Evolutionary conservation across 2,329 filamentous ascomycete genomes (phyloP).

Genomic region (Domatiomyces catenatus): DNA sequence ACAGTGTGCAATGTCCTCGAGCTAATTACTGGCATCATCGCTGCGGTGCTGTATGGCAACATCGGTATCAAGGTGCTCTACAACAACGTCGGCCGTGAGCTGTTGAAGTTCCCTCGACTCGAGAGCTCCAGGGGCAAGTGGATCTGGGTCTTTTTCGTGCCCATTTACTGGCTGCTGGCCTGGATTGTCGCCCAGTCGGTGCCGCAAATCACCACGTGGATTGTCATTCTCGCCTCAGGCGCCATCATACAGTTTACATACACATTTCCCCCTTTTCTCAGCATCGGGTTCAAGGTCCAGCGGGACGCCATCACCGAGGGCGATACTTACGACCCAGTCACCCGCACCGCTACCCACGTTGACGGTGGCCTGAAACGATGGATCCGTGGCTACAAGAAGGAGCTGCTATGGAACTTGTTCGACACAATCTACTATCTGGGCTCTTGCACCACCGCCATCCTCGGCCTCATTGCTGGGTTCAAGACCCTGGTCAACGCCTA

Average conservation of each 20-base stretch:
- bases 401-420: conserved; percentile 17
- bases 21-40: conserved; percentile 25
- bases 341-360: conserved; percentile 9
- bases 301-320: conserved; percentile 17
- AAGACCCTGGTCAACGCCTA: conserved; percentile 20
- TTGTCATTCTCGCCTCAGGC: conserved; percentile 28
- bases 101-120: conserved; percentile 8
- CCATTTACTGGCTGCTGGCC: conserved; percentile 31
- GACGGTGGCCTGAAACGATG: conserved; percentile 11
- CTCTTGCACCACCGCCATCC: conserved; percentile 14
- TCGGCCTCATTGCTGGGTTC: conserved; percentile 18
- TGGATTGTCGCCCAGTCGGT: conserved; percentile 31
- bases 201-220: conserved; percentile 27
- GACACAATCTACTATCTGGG: conserved; percentile 19
- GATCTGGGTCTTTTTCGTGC: conserved; percentile 19
- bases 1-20: conserved; percentile 29
- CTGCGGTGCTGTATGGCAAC: conserved; percentile 27
- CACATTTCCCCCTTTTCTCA: conserved; percentile 26
- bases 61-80: conserved; percentile 24
- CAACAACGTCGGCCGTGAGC: conserved; percentile 10
- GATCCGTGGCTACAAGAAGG: conserved; percentile 17
- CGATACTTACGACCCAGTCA: conserved; percentile 16
- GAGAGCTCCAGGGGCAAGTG: conserved; percentile 8
- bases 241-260: conserved; percentile 35
- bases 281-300: conserved; percentile 20